A percentile compares a stretch with the other conserved stretches of the same genome.
phyloP scores from a whole-genome alignment of 1,139 yeast genomes.

The Magnusiomyces ingens region DNA sequence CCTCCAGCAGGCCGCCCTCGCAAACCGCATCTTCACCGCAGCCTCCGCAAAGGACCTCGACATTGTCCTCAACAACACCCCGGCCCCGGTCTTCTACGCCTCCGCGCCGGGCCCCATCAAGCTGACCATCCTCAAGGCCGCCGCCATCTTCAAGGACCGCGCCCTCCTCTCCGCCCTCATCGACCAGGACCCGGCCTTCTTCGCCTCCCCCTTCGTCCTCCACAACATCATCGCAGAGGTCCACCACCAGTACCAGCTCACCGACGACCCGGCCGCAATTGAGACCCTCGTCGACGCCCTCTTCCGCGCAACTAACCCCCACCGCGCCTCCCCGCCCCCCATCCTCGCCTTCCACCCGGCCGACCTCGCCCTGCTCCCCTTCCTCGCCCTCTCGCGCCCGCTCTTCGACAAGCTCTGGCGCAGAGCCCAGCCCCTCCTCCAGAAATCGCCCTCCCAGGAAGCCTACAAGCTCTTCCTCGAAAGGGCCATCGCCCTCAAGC shows the following conservation, averaged over 20 bases:
- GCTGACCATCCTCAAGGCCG: background rate
- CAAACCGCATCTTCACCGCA: background rate
- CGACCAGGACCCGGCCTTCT: background rate
- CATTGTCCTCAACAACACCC: background rate
- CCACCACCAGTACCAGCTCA: conserved; percentile 1
- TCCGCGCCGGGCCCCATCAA: background rate
- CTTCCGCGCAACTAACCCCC: background rate
- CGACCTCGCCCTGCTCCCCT: background rate
- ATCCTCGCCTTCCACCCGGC: background rate
- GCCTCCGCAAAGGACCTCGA: background rate
- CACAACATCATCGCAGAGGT: background rate
- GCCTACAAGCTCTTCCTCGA: background rate
- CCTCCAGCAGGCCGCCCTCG: background rate
- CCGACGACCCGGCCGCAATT: background rate
- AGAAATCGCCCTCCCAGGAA: background rate
- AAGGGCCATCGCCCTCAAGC: background rate
- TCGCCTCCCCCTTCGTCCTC: background rate
- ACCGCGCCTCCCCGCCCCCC: background rate
- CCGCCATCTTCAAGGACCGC: background rate
- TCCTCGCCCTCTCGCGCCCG: background rate
- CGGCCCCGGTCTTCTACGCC: background rate
- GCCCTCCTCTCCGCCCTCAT: background rate
- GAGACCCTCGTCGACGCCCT: background rate
- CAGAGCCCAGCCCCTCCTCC: background rate
- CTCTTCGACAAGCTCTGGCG: background rate